Percentiles rank a stretch among this genome's conserved stretches.
These are phyloP conservation scores for Neonectria hederae DNA, from an alignment of 2,329 filamentous ascomycete genomes.

Conservation along the genomic window DNA sequence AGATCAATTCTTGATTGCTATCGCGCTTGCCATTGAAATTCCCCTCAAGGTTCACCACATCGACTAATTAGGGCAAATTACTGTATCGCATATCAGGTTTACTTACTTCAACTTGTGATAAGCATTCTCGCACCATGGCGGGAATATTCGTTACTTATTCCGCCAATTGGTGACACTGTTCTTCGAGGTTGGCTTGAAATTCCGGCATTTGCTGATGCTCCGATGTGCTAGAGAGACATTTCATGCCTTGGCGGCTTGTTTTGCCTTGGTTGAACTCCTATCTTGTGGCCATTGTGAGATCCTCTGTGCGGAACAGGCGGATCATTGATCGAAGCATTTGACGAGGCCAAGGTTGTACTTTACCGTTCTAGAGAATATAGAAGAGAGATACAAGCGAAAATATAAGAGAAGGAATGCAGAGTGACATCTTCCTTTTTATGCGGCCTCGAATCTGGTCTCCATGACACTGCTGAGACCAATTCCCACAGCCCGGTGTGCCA, in stretches of 20 bases:
- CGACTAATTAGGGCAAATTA: no score
- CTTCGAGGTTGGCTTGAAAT: not conserved
- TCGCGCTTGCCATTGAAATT: no score
- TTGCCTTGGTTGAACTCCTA: not conserved
- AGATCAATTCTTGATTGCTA: not conserved
- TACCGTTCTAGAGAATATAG: not conserved
- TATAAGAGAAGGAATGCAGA: not conserved
- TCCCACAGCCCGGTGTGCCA: no score
- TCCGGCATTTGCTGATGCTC: not conserved
- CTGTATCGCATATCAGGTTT: not conserved
- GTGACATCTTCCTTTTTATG: not conserved
- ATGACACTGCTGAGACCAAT: not conserved
- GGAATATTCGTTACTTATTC: not conserved
- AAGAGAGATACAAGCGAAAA: not conserved
- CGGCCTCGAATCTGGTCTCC: not conserved
- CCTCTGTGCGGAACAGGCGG: not conserved
- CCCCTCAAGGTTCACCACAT: no score
- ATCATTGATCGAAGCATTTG: not conserved
- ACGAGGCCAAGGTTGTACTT: not conserved
- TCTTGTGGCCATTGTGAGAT: not conserved
- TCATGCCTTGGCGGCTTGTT: not conserved
- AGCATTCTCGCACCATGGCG: not conserved
- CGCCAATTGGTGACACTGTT: conserved; percentile 4
- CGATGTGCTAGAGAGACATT: not conserved
- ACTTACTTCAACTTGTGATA: not conserved